A percentile compares a stretch with the other conserved stretches of the same genome.
phyloP scores from a whole-genome alignment of 2,329 filamentous ascomycete genomes.

The Microascus cirrosus region DNA sequence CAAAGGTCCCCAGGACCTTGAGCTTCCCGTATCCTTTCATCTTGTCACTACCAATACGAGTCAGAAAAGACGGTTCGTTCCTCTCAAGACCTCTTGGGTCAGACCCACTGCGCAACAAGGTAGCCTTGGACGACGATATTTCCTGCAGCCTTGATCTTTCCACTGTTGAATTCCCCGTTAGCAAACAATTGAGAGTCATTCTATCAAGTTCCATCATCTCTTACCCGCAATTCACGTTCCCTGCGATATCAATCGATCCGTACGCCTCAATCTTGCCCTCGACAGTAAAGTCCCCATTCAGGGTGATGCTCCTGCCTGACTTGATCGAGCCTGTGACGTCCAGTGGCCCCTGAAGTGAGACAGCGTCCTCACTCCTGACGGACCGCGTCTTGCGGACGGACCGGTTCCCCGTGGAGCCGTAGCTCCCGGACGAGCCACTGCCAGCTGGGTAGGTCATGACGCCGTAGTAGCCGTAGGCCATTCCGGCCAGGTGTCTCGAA shows the following conservation, averaged over 20 bases:
- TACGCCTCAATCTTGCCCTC: slow-evolving; percentile 34
- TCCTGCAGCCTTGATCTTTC: slow-evolving; percentile 32
- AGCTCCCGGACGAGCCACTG: slow-evolving; percentile 9
- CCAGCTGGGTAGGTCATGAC: slow-evolving; percentile 5
- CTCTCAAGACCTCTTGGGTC: not conserved
- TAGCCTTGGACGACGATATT: slow-evolving; percentile 30
- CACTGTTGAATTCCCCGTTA: slow-evolving; percentile 15
- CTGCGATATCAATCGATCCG: slow-evolving; percentile 27
- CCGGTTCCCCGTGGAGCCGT: slow-evolving; percentile 9
- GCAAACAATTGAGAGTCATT: not conserved
- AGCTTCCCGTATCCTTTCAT: slow-evolving; percentile 36
- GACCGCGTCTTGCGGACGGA: slow-evolving; percentile 20
- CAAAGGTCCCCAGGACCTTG: slow-evolving; percentile 27
- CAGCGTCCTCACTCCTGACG: slow-evolving; percentile 28
- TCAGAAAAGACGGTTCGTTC: not conserved
- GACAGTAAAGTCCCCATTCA: slow-evolving; percentile 32
- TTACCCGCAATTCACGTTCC: slow-evolving; percentile 30
- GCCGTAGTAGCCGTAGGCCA: not conserved
- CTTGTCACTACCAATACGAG: slow-evolving; percentile 20
- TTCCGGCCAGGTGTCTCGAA: not conserved
- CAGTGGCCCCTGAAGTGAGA: slow-evolving; percentile 30
- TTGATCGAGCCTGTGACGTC: slow-evolving; percentile 35
- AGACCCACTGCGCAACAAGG: slow-evolving; percentile 22
- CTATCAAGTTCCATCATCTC: slow-evolving; percentile 8
- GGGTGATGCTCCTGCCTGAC: slow-evolving; percentile 29